Base-by-base conservation (phyloP, 2,329 filamentous ascomycete species). In the Mycosphaerella sp. region DNA sequence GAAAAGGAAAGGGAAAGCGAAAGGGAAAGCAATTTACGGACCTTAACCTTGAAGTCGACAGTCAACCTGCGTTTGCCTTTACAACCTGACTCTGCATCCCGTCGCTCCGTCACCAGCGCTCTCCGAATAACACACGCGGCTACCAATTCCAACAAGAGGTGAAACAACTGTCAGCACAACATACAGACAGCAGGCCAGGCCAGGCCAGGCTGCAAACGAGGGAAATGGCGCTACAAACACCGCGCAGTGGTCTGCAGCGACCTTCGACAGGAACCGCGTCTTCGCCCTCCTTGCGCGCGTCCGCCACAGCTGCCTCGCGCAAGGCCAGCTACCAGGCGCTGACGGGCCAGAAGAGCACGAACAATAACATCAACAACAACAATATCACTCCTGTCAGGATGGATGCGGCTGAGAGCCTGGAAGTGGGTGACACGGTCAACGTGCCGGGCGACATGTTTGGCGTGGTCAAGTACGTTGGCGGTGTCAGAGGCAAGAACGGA, bases 371-470 rank as follows among this genome's bases (percentile, higher is more conserved):
- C 21, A 79, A 71, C 21, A 13, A 10, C 9, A 34, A 34, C 13
- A 34, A n/a, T 6, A 62, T 66, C 6, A 59, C 57, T 14, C 56
- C 56, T 4, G 66, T 64, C 64, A 71, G 62, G 50, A 73, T 72
- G 77, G 70, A 71, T 65, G 73, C 65, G 36, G n/a, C n/a, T n/a
- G 70, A 66, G 21, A 71, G 81, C 39, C 73, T 95, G 54, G 78
- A 82, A 57, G 77, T 93, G 36, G 91, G 91, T 59, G 91, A 96
- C 66, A 69, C 77, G 30, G 91, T 96, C 56, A 90, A 96, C 61
- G 91, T 96, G 41, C 90, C 91, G 1, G 93, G 93, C 37, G 88
- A 85, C 68, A 95, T 98, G 89, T 76, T 85, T 59, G 93, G 93
- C 43, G 86, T 82, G 2, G 84, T 97, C 59, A 91, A 87, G 67